Evolutionary conservation across 208 protist species (phyloP), one percentile per base, ranked within the genome.

Genomic region (Trypanosoma boissoni): DNA sequence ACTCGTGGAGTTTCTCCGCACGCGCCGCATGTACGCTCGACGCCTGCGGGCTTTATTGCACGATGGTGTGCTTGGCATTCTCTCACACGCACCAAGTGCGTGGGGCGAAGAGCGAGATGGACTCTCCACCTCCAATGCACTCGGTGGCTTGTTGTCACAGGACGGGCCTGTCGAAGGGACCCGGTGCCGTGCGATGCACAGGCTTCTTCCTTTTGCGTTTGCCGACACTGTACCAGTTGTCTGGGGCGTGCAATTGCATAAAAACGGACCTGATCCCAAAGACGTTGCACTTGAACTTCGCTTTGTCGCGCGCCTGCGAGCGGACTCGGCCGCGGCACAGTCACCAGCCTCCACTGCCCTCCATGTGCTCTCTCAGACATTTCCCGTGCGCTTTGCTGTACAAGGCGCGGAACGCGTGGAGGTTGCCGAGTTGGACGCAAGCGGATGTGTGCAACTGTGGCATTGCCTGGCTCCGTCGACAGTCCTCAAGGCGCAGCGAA

Each of bases 21-120:
- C 57, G 1, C 24, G 31, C 7, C 57, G 36, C 18, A 52, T 71
- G 39, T 32, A 53, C 31, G 37, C 48, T 23, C 48, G 49, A 5
- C 27, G 39, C 31, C 32, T 71, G 18, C 64, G 64, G 10, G 12
- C 24, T n/a, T 41, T 71, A 4, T 27, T 71, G 46, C 64, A 71
- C 32, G 56, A 71, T 41, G 64, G 49, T 18, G 48, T 50, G 10
- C 9, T 71, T 12, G 59, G 41, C 39, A 54, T 59, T 9, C 49
- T 71, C 34, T 16, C 34, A 6, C 34, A 6, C 34, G 8, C 34
- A 12, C 34, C 6, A 6, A 12, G 8, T 6, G 34, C 34, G 34
- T 39, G 34, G 34, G 8, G 12, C 8, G 6, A 12, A 16, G 34
- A 39, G 34, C 8, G 12, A 12, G 34, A 39, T 12, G 34, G 12